A percentile compares a stretch with the other conserved stretches of the same genome.
phyloP scores from a whole-genome alignment of 1,284 basidiomycete genomes.

The Tilletia walkeri region DNA sequence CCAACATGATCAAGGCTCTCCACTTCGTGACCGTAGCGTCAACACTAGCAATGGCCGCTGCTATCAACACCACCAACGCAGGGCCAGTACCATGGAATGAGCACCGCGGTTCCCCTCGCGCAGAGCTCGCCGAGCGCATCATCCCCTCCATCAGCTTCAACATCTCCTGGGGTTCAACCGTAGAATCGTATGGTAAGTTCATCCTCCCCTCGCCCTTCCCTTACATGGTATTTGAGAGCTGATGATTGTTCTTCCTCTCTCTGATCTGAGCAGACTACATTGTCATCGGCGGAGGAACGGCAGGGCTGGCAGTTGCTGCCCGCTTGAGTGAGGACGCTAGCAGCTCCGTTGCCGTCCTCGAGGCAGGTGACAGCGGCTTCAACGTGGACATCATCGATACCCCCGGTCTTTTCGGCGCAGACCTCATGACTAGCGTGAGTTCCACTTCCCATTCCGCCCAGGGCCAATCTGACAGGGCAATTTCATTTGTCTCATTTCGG shows the following conservation, averaged over 20 bases:
- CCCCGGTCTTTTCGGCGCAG: not conserved
- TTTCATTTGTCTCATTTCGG: too few relatives aligned
- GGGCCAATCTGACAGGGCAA: not conserved
- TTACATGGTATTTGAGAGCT: not conserved
- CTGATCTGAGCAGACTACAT: conserved; percentile 64
- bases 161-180: not conserved
- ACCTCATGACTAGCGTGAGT: not conserved
- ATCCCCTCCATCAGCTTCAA: conserved; percentile 5
- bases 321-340: conserved; percentile 69
- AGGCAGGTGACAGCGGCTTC: conserved; percentile 59
- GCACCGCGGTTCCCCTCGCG: not conserved
- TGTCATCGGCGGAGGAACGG: conserved; percentile 90
- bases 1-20: conserved; percentile 1
- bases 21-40: not conserved
- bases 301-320: conserved; percentile 81
- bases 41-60: not conserved
- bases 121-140: conserved; percentile 13
- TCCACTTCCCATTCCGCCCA: not conserved
- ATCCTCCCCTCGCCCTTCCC: not conserved
- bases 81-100: conserved; percentile 1
- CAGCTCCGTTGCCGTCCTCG: conserved; percentile 66
- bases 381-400: conserved; percentile 20
- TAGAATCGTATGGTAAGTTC: not conserved
- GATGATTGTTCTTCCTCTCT: not conserved
- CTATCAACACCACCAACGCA: not conserved